A percentile compares a stretch with the other conserved stretches of the same genome.
phyloP scores from a whole-genome alignment of 495 filamentous ascomycete species.

The Aspergillus taichungensis region DNA sequence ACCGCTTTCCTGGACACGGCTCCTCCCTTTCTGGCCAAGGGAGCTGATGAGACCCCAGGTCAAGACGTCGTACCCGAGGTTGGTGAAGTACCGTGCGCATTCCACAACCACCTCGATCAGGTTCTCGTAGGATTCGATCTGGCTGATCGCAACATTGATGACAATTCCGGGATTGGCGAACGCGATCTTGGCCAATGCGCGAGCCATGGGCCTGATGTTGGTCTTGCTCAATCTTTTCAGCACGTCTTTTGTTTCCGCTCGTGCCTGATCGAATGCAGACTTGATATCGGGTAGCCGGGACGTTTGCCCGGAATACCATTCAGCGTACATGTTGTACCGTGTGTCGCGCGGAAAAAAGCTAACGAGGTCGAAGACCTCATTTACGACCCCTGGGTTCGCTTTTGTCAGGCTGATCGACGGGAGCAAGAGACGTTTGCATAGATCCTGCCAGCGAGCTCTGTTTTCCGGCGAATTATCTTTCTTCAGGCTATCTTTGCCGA shows the following conservation, averaged over 20 bases:
- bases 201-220: slow-evolving; percentile 77
- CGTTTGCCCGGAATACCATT: slow-evolving; percentile 75
- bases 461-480: slow-evolving; percentile 64
- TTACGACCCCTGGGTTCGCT: slow-evolving; percentile 70
- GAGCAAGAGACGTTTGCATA: slow-evolving; percentile 73
- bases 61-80: slow-evolving; percentile 85
- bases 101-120: slow-evolving; percentile 88
- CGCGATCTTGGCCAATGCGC: slow-evolving; percentile 77
- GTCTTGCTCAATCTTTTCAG: slow-evolving; percentile 79
- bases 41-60: slow-evolving; percentile 80
- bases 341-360: slow-evolving; percentile 64
- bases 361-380: slow-evolving; percentile 76
- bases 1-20: slow-evolving; percentile 72
- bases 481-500: slow-evolving; percentile 65
- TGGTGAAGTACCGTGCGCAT: slow-evolving; percentile 86
- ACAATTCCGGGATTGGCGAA: slow-evolving; percentile 84
- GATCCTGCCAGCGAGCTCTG: slow-evolving; percentile 61
- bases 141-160: slow-evolving; percentile 73
- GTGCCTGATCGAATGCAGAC: slow-evolving; percentile 65
- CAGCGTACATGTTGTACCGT: slow-evolving; percentile 84
- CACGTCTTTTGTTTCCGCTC: slow-evolving; percentile 66
- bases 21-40: slow-evolving; percentile 63
- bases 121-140: slow-evolving; percentile 88
- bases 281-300: slow-evolving; percentile 71
- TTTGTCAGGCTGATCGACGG: slow-evolving; percentile 78